Evolutionary conservation across 495 filamentous ascomycete species (phyloP).

Genomic region (Corynascus novoguineensis): DNA sequence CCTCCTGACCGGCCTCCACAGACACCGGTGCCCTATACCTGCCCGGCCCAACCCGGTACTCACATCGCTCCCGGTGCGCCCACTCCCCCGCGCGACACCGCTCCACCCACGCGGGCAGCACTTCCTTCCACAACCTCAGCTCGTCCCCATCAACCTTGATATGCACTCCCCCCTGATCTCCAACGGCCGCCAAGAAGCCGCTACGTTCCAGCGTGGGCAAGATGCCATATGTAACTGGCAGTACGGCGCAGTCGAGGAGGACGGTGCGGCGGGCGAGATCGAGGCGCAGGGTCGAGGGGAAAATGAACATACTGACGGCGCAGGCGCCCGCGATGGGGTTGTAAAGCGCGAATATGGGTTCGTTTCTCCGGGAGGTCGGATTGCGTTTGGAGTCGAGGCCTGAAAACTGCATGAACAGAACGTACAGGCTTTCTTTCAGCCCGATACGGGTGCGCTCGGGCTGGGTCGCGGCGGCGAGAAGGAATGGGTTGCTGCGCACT

Average conservation of each 20-base stretch:
- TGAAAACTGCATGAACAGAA: neutral
- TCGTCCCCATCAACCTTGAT: conserved; percentile 41
- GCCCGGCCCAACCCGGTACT: no score
- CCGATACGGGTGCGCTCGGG: neutral
- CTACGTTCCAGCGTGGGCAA: no score
- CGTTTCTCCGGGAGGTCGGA: neutral
- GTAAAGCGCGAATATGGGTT: no score
- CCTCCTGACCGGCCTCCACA: neutral
- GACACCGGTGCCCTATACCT: no score
- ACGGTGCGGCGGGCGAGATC: neutral
- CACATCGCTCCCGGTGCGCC: conserved; percentile 33
- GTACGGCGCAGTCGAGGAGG: neutral
- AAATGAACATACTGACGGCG: neutral
- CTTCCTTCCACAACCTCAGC: conserved; percentile 45
- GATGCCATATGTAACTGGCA: neutral
- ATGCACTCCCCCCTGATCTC: no score
- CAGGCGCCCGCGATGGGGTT: neutral
- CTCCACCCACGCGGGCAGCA: conserved; percentile 47
- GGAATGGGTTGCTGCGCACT: neutral
- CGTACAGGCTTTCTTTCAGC: neutral
- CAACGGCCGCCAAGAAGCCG: neutral
- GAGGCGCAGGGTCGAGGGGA: neutral
- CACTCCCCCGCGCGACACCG: conserved; percentile 46
- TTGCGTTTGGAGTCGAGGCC: no score
- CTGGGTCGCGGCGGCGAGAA: neutral